These are phyloP conservation scores for Saccharomycopsis capsularis DNA, from an alignment of 805 yeast genomes.

Conservation along the genomic window DNA sequence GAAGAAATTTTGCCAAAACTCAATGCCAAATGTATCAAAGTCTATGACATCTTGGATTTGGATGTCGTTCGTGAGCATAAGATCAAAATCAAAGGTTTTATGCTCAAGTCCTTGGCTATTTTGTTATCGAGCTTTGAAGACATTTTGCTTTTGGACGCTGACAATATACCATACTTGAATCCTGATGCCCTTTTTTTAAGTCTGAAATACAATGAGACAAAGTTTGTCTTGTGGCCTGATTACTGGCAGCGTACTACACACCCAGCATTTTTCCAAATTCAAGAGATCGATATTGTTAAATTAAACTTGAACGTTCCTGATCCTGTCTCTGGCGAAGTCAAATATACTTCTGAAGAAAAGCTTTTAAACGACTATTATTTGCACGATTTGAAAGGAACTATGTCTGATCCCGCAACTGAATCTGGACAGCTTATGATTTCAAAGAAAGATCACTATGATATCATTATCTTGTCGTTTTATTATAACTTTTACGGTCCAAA, in stretches of 20 bases:
- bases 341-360: constrained; percentile 15
- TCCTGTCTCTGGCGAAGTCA: constrained; percentile 21
- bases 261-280: constrained; percentile 50
- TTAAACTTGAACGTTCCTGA: constrained; percentile 35
- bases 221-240: constrained; percentile 58
- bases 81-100: constrained; percentile 47
- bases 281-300: constrained; percentile 35
- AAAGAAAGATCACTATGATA: constrained; percentile 46
- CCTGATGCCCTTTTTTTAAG: constrained; percentile 46
- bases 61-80: constrained; percentile 42
- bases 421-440: constrained; percentile 59
- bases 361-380: constrained; percentile 34
- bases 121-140: constrained; percentile 68
- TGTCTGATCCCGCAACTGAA: constrained; percentile 57
- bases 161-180: constrained; percentile 51
- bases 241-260: constrained; percentile 65
- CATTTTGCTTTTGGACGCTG: constrained; percentile 64
- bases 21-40: constrained; percentile 57
- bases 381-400: constrained; percentile 54
- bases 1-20: constrained; percentile 51
- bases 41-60: constrained; percentile 55
- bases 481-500: constrained; percentile 56
- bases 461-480: constrained; percentile 48
- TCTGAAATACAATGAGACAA: constrained; percentile 33
- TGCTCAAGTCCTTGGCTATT: constrained; percentile 60